Evolutionary conservation across 805 yeast genomes (phyloP).

Genomic region (Wickerhamomyces ciferrii): DNA sequence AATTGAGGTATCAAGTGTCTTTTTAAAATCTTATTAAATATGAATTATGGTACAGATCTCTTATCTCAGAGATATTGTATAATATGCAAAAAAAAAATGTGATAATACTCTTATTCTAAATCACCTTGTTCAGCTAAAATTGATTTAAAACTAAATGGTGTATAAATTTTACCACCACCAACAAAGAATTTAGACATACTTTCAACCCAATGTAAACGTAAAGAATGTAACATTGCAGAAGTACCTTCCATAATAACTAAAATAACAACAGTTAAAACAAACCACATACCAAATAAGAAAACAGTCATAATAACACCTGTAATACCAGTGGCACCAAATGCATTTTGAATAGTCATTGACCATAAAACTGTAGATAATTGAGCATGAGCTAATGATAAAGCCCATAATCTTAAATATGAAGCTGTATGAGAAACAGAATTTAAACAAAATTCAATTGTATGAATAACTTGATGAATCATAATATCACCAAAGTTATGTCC

Average conservation of each 20-base stretch:
- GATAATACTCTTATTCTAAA: background rate
- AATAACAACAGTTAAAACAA: constrained; percentile 81
- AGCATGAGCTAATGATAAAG: constrained; percentile 94
- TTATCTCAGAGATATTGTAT: no score
- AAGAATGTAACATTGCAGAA: constrained; percentile 96
- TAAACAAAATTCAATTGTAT: constrained; percentile 96
- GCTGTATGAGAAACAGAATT: constrained; percentile 98
- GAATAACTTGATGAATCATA: constrained; percentile 96
- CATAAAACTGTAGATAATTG: constrained; percentile 93
- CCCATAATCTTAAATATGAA: constrained; percentile 96
- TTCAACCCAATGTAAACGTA: constrained; percentile 99
- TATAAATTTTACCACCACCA: constrained; percentile 91
- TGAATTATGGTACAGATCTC: no score
- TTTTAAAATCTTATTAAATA: no score
- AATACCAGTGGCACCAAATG: constrained; percentile 54
- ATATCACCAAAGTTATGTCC: constrained; percentile 84
- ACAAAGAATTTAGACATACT: constrained; percentile 97
- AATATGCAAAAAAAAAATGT: background rate
- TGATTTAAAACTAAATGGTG: constrained; percentile 68
- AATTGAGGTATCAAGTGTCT: no score
- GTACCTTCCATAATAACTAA: constrained; percentile 98
- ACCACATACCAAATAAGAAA: constrained; percentile 90
- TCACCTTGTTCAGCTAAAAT: constrained; percentile 4
- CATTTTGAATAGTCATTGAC: constrained; percentile 87
- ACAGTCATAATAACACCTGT: constrained; percentile 74